Percentiles rank a stretch among this genome's conserved stretches.
These are phyloP conservation scores for Gymnopilus junonius DNA, from an alignment of 768 basidiomycete species.

Conservation along the genomic window DNA sequence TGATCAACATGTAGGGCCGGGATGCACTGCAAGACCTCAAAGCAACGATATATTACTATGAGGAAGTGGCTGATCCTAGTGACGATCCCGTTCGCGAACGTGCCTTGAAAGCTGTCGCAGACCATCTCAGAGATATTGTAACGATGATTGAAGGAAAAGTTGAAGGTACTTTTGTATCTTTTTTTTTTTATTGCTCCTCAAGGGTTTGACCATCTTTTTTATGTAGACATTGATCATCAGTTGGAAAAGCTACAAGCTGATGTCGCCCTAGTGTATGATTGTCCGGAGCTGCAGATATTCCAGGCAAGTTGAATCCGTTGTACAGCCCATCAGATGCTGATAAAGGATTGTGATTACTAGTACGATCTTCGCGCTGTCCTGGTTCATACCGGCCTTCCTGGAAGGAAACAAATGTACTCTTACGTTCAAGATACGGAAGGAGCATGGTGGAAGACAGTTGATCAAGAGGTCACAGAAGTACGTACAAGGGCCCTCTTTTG, in stretches of 20 bases:
- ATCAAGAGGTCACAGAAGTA: slow-evolving; percentile 70
- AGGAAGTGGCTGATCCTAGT: slow-evolving; percentile 58
- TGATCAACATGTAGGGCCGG: slow-evolving; percentile 46
- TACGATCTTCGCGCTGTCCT: slow-evolving; percentile 83
- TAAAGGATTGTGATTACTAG: slow-evolving; percentile 36
- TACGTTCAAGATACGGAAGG: slow-evolving; percentile 69
- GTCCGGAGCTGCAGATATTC: slow-evolving; percentile 65
- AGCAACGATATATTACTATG: slow-evolving; percentile 71
- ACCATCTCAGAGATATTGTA: slow-evolving; percentile 58
- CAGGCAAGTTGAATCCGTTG: slow-evolving; percentile 43
- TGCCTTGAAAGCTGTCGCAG: slow-evolving; percentile 45
- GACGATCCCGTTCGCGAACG: slow-evolving; percentile 51
- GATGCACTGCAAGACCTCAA: slow-evolving; percentile 68
- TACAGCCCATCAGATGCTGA: background rate
- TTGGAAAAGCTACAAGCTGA: slow-evolving; percentile 49
- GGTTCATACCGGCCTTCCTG: slow-evolving; percentile 77
- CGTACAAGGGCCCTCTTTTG: background rate
- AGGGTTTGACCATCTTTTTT: background rate
- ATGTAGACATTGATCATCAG: slow-evolving; percentile 55
- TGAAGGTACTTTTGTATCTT: slow-evolving; percentile 50
- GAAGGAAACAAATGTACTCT: slow-evolving; percentile 77
- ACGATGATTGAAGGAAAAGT: slow-evolving; percentile 55
- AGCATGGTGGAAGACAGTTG: slow-evolving; percentile 83
- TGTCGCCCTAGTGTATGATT: slow-evolving; percentile 54
- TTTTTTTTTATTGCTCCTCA: background rate